Evolutionary conservation across 169 alveolate genomes (phyloP).

Genomic region (Plasmodium berghei): DNA sequence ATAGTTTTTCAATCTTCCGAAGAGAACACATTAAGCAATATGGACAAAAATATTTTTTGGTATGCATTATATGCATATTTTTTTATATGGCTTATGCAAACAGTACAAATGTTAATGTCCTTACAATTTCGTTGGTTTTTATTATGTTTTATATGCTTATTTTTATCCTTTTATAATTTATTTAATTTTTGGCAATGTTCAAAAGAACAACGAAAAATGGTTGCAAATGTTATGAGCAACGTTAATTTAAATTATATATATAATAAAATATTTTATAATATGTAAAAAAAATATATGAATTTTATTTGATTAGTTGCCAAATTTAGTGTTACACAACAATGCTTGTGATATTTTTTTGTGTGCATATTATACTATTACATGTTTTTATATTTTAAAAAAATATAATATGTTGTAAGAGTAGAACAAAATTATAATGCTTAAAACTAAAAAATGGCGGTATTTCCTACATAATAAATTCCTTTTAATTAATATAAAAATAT

Average conservation of each 20-base stretch:
- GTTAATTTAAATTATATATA: constrained; percentile 33
- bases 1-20: constrained; percentile 49
- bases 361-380: too few relatives aligned
- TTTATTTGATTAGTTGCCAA: too few relatives aligned
- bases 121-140: constrained; percentile 73
- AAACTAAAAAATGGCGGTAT: too few relatives aligned
- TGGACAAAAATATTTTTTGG: constrained; percentile 71
- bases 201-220: constrained; percentile 57
- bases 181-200: constrained; percentile 73
- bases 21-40: constrained; percentile 26
- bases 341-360: background rate
- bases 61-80: constrained; percentile 39
- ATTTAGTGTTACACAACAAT: too few relatives aligned
- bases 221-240: constrained; percentile 20
- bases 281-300: background rate
- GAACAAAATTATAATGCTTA: too few relatives aligned
- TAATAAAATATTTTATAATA: constrained; percentile 21
- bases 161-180: constrained; percentile 55
- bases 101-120: constrained; percentile 72
- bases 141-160: constrained; percentile 44
- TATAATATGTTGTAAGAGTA: too few relatives aligned
- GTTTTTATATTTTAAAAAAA: too few relatives aligned
- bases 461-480: too few relatives aligned
- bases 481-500: too few relatives aligned
- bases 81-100: constrained; percentile 59